phyloP scores from a whole-genome alignment of 345 rosid genomes.

The Aurinia saxatilis region DNA sequence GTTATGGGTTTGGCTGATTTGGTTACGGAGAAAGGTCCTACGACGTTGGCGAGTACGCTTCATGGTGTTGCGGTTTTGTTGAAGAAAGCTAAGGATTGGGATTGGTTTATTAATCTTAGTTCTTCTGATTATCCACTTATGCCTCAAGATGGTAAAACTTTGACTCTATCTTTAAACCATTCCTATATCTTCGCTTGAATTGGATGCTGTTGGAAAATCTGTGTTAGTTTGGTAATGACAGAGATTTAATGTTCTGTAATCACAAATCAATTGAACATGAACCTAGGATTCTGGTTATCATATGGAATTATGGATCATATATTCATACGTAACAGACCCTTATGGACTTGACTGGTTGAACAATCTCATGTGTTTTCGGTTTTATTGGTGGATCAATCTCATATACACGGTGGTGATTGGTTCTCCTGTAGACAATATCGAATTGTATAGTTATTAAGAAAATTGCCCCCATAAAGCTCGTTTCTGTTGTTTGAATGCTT shows the following conservation, averaged over 20 bases:
- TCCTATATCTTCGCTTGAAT: not conserved
- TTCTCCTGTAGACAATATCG: not conserved
- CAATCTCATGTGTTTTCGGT: not conserved
- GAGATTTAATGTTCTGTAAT: not conserved
- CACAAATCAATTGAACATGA: not conserved
- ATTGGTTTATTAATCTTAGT: constrained; percentile 87
- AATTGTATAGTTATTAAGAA: not conserved
- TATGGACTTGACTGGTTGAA: too few species aligned
- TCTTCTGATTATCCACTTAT: constrained; percentile 83
- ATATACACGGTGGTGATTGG: not conserved
- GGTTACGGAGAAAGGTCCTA: constrained; percentile 78
- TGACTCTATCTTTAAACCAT: not conserved
- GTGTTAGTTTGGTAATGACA: constrained; percentile 3
- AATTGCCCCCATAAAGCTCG: too few species aligned
- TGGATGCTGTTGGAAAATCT: not conserved
- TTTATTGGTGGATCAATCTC: not conserved
- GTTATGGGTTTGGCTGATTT: constrained; percentile 76
- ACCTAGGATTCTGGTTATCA: not conserved
- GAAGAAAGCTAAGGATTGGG: constrained; percentile 75
- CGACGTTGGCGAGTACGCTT: constrained; percentile 69
- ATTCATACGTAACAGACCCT: too few species aligned
- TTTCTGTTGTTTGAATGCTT: not conserved
- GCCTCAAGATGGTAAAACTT: constrained; percentile 70
- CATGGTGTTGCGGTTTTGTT: constrained; percentile 66
- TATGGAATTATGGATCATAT: not conserved